Base-by-base conservation (phyloP, 2,329 filamentous ascomycete genomes). In the Trematosphaeria pertusa region DNA sequence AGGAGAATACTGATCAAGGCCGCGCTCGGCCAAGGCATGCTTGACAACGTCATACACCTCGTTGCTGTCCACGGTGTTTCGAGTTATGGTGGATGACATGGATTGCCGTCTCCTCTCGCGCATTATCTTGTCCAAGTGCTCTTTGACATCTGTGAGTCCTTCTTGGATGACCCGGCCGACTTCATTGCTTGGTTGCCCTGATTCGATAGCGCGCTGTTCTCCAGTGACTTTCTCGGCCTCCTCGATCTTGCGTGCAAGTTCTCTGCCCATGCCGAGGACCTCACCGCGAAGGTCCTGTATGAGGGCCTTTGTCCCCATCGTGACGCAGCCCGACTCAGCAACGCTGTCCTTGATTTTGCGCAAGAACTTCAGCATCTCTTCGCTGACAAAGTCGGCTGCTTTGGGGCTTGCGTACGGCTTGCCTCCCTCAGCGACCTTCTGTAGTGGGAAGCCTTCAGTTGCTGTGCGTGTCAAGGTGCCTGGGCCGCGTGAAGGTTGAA, bases 251-350 rank as follows among this genome's bases (percentile, higher is more conserved):
- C 90, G 87, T 31, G 88, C 91, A 37, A 97, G 84, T 57, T 97
- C 91, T 46, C 93, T 83, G 3, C 93, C 93, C 92, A 97, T 97
- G 3, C 91, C 92, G 4, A 97, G 80, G 7, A 97, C 91, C 67
- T 97, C 93, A 2, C 91, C 92, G 17, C 93, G 87, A 26, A 97
- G 80, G 64, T 97, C 92, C 18, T 91, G 87, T 7, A 97, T 89
- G 7, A 96, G 80, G 3, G 90, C 87, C 73, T 97, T 97, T 54
- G 96, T 90, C 69, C 96, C 91, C 44, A 91, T 91, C 1, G 91
- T 96, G 40, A 97, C 81, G 4, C 92, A 91, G 47, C 93, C 93
- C 31, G 89, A 86, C 70, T 96, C 89, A 0, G 89, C 81, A 46
- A 97, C 88, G 59, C 91, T 96, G 67, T 95, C 91, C 69, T 96